Percentiles rank a stretch among this genome's conserved stretches.
phyloP scores from a whole-genome alignment of 129 eudicot species.

The Chrysanthemum lavandulifolium region DNA sequence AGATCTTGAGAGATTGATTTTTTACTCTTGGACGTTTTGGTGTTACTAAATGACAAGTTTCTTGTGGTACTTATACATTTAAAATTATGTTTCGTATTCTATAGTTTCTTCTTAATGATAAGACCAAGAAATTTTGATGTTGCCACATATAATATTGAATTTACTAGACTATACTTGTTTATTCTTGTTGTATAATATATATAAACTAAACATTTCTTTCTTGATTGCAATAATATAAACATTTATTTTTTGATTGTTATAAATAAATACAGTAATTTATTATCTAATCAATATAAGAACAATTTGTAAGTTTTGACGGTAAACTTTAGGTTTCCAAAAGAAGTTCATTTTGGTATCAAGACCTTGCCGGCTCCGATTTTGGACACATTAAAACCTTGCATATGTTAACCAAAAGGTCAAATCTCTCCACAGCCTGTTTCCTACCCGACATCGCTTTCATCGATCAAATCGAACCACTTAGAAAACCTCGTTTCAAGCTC shows the following conservation, averaged over 20 bases:
- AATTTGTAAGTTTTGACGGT: background rate
- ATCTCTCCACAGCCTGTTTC: conserved; percentile 23
- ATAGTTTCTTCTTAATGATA: conserved; percentile 3
- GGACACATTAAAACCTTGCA: conserved; percentile 13
- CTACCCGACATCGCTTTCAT: background rate
- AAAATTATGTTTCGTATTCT: no score
- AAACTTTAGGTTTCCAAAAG: background rate
- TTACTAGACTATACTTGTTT: no score
- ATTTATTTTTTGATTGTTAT: no score
- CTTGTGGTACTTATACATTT: no score
- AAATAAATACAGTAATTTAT: no score
- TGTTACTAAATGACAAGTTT: no score
- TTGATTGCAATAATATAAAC: no score
- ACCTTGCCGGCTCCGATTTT: conserved; percentile 21
- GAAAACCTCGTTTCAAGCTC: background rate
- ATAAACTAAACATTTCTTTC: no score
- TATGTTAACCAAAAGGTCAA: conserved; percentile 18
- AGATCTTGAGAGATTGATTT: no score
- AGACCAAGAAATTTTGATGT: conserved; percentile 15
- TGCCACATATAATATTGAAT: background rate
- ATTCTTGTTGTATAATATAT: no score
- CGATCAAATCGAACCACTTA: background rate
- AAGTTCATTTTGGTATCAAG: conserved; percentile 12
- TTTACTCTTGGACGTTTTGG: no score
- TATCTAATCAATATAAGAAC: no score